Evolutionary conservation across 768 basidiomycete genomes (phyloP), one percentile per base, ranked within the genome.

Genomic region (Leucocoprinus leucothites): DNA sequence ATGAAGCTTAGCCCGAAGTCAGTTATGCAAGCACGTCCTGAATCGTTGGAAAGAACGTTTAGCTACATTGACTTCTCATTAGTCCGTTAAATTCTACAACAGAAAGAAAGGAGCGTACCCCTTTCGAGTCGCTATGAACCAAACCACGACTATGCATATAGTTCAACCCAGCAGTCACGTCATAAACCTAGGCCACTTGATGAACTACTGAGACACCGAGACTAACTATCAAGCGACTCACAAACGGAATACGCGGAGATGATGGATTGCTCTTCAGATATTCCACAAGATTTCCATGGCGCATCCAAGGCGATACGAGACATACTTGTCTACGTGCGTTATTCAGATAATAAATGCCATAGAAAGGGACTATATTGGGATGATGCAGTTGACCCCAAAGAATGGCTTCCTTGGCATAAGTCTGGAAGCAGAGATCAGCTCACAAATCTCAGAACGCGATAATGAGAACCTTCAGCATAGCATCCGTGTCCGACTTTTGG

Each of bases 41-140:
- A 14, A 11, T 52, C 24, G 24, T 44, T 42, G 14, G 62, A 48
- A 9, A 64, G 59, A 31, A 64, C 50, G 47, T 64, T 64, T 11
- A 46, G 61, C 61, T 64, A 26, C 5, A n/a, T n/a, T n/a, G 19
- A 11, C 19, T 13, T 36, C 34, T 11, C 26, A 9, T 25, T n/a
- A 2, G 22, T 40, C n/a, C n/a, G 40, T 19, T 34, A 16, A n/a
- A 1, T 22, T 22, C 9, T 19, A n/a, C 21, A 18, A 7, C 28
- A 16, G n/a, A n/a, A 31, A 51, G 14, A n/a, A 24, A 34, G 36
- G 26, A 21, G 26, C 54, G 22, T 51, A 63, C 62, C 21, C 62
- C 60, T 56, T 61, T 61, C 40, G 61, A 45, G 38, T 63, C 62
- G 16, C 64, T 59, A 42, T 63, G 59, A 28, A 62, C 44, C 22